Percentiles rank a stretch among this genome's conserved stretches.
Conservation (phyloP, 345 rosid genomes). For the Rhodomyrtus tomentosa region DNA sequence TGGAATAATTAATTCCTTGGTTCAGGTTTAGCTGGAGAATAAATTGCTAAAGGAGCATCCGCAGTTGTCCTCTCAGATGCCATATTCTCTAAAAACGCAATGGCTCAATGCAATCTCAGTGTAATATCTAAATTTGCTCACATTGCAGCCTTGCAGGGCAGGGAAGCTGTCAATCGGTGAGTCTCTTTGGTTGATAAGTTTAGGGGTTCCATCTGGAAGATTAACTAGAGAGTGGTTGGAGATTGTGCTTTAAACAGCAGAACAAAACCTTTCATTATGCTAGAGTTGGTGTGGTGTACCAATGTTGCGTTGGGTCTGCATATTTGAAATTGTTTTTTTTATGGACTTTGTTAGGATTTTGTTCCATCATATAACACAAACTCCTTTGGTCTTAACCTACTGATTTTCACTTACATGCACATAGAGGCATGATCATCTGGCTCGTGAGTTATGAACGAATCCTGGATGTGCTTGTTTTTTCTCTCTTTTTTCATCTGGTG, state of each 20-base stretch:
- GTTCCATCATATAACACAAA: background rate
- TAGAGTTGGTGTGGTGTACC: background rate
- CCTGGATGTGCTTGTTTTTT: background rate
- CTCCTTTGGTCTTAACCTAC: background rate
- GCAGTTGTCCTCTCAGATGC: slow-evolving; percentile 52
- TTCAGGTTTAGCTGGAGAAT: slow-evolving; percentile 33
- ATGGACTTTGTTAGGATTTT: background rate
- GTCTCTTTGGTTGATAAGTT: background rate
- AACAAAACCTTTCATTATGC: background rate
- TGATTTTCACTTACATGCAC: background rate
- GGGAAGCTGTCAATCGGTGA: slow-evolving; percentile 26
- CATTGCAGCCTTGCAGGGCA: slow-evolving; percentile 27
- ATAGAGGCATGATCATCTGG: background rate
- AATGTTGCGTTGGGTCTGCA: background rate
- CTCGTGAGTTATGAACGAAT: background rate
- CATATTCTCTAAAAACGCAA: slow-evolving; percentile 33
- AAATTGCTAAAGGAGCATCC: slow-evolving; percentile 35
- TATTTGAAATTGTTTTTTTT: background rate
- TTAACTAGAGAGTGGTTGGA: background rate
- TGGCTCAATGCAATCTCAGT: slow-evolving; percentile 16
- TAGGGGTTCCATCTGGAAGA: background rate
- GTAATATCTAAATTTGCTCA: slow-evolving; percentile 20
- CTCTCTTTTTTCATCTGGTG: background rate
- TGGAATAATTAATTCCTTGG: background rate
- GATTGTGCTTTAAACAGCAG: background rate